A percentile compares a stretch with the other conserved stretches of the same genome.
These are phyloP conservation scores for Fusarium buharicum DNA, from an alignment of 2,329 filamentous ascomycete species.

Conservation along the genomic window DNA sequence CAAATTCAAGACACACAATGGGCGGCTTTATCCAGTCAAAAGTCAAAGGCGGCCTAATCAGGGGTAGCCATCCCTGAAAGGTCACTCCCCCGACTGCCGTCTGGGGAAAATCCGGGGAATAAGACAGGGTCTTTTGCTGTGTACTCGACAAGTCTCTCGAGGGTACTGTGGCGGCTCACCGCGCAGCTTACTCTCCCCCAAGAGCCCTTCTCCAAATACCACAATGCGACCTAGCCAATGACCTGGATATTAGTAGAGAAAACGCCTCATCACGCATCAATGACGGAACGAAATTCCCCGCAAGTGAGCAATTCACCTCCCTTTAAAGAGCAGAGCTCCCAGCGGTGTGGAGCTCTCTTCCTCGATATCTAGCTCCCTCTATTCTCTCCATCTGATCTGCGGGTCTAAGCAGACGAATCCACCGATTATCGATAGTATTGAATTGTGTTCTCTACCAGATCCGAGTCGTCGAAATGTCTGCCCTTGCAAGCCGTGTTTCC, in stretches of 20 bases:
- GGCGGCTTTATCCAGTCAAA: conserved; percentile 21
- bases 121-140: conserved; percentile 3
- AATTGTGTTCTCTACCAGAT: background rate
- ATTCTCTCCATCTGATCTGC: conserved; percentile 15
- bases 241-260: conserved; percentile 3
- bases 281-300: conserved; percentile 37
- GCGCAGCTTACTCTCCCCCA: background rate
- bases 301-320: background rate
- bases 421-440: background rate
- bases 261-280: conserved; percentile 26
- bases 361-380: conserved; percentile 24
- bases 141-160: conserved; percentile 25
- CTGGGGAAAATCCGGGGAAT: conserved; percentile 37
- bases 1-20: conserved; percentile 17
- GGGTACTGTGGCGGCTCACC: conserved; percentile 23
- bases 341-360: conserved; percentile 14
- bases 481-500: conserved; percentile 15
- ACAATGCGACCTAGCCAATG: conserved; percentile 9
- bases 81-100: conserved; percentile 9
- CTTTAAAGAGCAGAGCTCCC: conserved; percentile 21
- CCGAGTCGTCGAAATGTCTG: conserved; percentile 15
- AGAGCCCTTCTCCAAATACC: conserved; percentile 28
- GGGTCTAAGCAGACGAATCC: background rate
- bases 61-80: conserved; percentile 22
- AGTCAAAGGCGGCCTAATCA: conserved; percentile 15